A percentile compares a stretch with the other conserved stretches of the same genome.
phyloP scores from a whole-genome alignment of 495 filamentous ascomycete genomes.

The Pyronema domesticum region DNA sequence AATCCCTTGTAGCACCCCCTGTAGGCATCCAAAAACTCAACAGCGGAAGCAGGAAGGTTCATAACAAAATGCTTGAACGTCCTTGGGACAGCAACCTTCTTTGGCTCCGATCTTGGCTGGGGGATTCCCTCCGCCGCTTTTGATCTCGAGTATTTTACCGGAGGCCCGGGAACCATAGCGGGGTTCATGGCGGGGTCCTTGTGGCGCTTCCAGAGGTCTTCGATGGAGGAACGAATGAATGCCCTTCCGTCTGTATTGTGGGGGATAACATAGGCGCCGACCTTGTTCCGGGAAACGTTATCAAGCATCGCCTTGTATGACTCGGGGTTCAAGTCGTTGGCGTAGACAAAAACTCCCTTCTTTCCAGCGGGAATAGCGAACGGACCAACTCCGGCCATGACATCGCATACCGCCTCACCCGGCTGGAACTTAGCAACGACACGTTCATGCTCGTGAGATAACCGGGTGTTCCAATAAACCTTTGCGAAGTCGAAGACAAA shows the following conservation, averaged over 20 bases:
- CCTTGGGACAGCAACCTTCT: constrained; percentile 38
- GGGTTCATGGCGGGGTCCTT: constrained; percentile 32
- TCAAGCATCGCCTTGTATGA: constrained; percentile 52
- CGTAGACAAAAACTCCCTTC: constrained; percentile 83
- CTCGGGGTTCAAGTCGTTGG: constrained; percentile 91
- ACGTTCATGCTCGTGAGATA: constrained; percentile 73
- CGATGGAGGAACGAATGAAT: constrained; percentile 57
- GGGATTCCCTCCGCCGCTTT: constrained; percentile 27
- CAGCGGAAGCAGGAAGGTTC: constrained; percentile 83
- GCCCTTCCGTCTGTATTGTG: constrained; percentile 62
- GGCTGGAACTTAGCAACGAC: constrained; percentile 58
- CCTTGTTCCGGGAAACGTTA: constrained; percentile 64
- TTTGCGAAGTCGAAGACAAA: constrained; percentile 64
- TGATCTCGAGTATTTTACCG: constrained; percentile 7
- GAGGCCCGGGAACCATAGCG: constrained; percentile 17
- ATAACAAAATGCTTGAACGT: constrained; percentile 84
- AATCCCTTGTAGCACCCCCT: constrained; percentile 57
- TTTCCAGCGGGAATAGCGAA: constrained; percentile 87
- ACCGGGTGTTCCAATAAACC: constrained; percentile 91
- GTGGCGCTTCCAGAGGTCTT: constrained; percentile 38
- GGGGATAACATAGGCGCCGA: constrained; percentile 51
- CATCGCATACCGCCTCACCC: constrained; percentile 82
- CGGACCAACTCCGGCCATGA: constrained; percentile 94
- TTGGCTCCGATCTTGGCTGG: constrained; percentile 26
- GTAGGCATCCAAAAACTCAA: constrained; percentile 72